A percentile compares a stretch with the other conserved stretches of the same genome.
phyloP scores from a whole-genome alignment of 108 stramenopile genomes.

The Fragilaria crotonensis region DNA sequence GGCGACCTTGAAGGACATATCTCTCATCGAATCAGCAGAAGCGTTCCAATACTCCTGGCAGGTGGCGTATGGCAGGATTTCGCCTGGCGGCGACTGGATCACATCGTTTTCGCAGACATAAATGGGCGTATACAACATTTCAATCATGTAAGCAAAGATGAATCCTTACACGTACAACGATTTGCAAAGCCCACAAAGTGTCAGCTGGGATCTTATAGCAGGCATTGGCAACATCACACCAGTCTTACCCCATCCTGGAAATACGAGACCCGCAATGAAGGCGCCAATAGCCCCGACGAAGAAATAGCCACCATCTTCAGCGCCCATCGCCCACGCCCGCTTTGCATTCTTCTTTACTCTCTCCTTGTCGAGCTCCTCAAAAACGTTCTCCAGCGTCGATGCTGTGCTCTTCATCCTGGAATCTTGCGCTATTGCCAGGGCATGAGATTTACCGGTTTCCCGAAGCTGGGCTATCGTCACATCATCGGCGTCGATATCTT shows the following conservation, averaged over 20 bases:
- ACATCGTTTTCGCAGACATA: constrained; percentile 13
- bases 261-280: constrained; percentile 40
- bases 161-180: too few species aligned
- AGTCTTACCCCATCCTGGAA: constrained; percentile 50
- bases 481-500: too few species aligned
- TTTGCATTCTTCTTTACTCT: constrained; percentile 15
- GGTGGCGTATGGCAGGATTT: too few species aligned
- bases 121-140: constrained; percentile 30
- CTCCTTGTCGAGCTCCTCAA: constrained; percentile 2
- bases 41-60: constrained; percentile 41
- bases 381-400: constrained; percentile 23
- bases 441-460: constrained; percentile 15
- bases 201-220: too few species aligned
- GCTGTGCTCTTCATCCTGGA: constrained; percentile 30
- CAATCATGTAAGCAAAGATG: constrained; percentile 50
- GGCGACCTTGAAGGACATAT: constrained; percentile 20
- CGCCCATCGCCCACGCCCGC: constrained; percentile 29
- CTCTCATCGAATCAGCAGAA: constrained; percentile 29
- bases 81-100: constrained; percentile 1
- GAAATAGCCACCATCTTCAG: constrained; percentile 28
- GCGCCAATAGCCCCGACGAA: constrained; percentile 40
- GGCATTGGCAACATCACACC: too few species aligned
- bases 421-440: constrained; percentile 12
- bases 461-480: constrained; percentile 34
- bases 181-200: too few species aligned